phyloP scores from a whole-genome alignment of 2,329 filamentous ascomycete genomes.

The Botrytis byssoidea region DNA sequence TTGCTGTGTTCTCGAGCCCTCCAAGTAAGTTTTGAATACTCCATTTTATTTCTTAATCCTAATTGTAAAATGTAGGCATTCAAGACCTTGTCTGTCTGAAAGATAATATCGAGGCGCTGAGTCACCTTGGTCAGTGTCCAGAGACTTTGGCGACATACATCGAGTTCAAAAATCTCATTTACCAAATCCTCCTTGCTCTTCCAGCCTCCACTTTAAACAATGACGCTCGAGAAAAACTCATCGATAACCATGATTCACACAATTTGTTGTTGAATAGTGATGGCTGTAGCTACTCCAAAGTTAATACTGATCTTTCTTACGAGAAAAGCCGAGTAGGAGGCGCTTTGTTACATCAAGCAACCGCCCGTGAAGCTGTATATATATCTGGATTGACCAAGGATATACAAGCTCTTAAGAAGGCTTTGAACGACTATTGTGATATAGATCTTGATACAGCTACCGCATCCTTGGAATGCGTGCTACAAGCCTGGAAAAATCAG shows the following conservation, averaged over 20 bases:
- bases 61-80: conserved; percentile 1
- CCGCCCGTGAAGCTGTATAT: conserved; percentile 23
- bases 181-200: conserved; percentile 17
- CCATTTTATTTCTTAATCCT: background rate
- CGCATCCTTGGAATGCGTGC: conserved; percentile 23
- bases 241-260: background rate
- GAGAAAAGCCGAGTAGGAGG: background rate
- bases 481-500: conserved; percentile 21
- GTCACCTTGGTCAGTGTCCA: background rate
- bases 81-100: conserved; percentile 12
- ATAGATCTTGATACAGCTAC: conserved; percentile 21
- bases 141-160: conserved; percentile 38
- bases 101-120: background rate
- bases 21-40: conserved; percentile 41
- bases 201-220: background rate
- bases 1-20: conserved; percentile 47
- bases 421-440: conserved; percentile 1
- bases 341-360: conserved; percentile 20
- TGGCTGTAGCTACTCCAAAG: conserved; percentile 3
- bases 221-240: background rate
- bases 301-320: background rate
- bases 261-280: background rate
- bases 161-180: conserved; percentile 38
- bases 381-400: conserved; percentile 19
- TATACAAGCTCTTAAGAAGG: conserved; percentile 13